Evolutionary conservation across 305 asterid genomes (phyloP).

Genomic region (Fraxinus ornus): DNA sequence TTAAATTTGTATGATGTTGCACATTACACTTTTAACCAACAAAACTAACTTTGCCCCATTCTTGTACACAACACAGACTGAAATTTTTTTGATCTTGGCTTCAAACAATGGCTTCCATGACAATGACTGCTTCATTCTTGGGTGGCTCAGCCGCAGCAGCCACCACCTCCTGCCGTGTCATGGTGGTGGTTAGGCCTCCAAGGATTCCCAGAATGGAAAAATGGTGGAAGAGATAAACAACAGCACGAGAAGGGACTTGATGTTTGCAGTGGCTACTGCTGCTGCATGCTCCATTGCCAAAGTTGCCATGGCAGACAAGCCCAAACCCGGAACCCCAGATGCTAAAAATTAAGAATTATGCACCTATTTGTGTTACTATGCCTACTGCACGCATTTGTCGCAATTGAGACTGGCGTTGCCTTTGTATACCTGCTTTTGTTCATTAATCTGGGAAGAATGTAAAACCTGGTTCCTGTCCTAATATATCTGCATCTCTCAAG

Average conservation of each 20-base stretch:
- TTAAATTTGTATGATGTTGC: conserved; percentile 16
- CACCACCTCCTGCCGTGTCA: conserved; percentile 29
- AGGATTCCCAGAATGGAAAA: conserved; percentile 12
- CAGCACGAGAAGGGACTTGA: conserved; percentile 51
- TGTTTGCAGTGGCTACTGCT: conserved; percentile 49
- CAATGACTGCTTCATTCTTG: conserved; percentile 43
- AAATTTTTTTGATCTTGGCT: neutral
- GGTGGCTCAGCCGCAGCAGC: conserved; percentile 35
- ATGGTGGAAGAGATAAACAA: conserved; percentile 27
- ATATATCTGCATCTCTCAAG: neutral
- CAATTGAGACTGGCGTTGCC: conserved; percentile 17
- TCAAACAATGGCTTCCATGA: conserved; percentile 51
- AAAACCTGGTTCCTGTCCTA: neutral
- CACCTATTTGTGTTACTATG: conserved; percentile 59
- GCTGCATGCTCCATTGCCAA: conserved; percentile 47
- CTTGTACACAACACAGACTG: neutral
- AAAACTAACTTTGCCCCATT: neutral
- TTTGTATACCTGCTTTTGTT: neutral
- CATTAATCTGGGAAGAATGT: neutral
- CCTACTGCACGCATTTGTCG: conserved; percentile 78
- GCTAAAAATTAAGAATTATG: conserved; percentile 69
- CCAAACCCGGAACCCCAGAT: conserved; percentile 44
- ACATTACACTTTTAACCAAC: neutral
- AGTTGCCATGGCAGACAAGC: conserved; percentile 59
- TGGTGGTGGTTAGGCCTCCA: conserved; percentile 39